Percentiles rank a stretch among this genome's conserved stretches.
Evolutionary conservation across 1,284 basidiomycete genomes (phyloP).

Genomic region (Melampsora americana): DNA sequence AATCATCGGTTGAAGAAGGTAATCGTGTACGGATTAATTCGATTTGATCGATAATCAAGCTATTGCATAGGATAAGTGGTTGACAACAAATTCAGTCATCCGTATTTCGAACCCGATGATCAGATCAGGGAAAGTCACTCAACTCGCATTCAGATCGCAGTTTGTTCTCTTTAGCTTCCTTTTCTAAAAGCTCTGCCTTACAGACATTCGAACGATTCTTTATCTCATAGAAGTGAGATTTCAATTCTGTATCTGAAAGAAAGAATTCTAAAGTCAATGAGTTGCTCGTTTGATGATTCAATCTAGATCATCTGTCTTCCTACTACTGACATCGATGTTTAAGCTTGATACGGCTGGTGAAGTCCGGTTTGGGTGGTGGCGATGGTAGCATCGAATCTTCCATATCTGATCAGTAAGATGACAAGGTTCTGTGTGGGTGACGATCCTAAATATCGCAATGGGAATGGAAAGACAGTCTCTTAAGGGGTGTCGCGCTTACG

Average conservation of each 20-base stretch:
- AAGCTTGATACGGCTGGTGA: neutral
- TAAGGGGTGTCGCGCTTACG: too few species aligned
- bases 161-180: neutral
- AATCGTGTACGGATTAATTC: neutral
- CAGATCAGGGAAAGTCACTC: neutral
- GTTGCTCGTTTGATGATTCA: too few species aligned
- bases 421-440: neutral
- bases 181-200: neutral
- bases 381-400: neutral
- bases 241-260: neutral
- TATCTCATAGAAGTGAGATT: neutral
- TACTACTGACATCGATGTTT: neutral
- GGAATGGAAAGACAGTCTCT: too few species aligned
- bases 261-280: neutral
- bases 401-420: neutral
- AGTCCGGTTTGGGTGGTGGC: neutral
- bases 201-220: neutral
- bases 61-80: neutral
- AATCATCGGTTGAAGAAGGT: neutral
- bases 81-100: neutral
- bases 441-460: too few species aligned
- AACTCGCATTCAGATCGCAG: slow-evolving; percentile 1
- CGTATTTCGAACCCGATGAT: neutral
- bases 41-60: neutral
- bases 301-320: too few species aligned